These are phyloP conservation scores for Lolium perenne DNA, from an alignment of 176 grass and related monocot genomes.

Conservation along the genomic window DNA sequence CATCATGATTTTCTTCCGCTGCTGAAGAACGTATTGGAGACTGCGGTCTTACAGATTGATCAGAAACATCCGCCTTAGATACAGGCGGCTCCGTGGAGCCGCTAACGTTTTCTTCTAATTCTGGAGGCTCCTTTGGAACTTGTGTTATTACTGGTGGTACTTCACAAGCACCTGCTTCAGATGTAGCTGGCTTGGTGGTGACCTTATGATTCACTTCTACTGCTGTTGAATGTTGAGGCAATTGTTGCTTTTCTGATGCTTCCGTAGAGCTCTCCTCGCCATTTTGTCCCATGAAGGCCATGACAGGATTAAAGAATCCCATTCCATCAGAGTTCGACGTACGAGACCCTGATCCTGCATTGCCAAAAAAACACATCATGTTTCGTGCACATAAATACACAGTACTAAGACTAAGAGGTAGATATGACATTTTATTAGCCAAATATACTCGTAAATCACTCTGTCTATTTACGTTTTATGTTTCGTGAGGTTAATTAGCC, in stretches of 20 bases:
- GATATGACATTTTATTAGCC: neutral
- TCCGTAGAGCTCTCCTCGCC: constrained; percentile 60
- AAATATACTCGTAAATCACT: neutral
- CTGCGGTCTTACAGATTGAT: constrained; percentile 31
- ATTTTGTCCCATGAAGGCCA: constrained; percentile 90
- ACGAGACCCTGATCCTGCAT: constrained; percentile 57
- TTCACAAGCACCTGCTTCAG: constrained; percentile 57
- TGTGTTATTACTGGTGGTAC: constrained; percentile 35
- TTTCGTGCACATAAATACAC: constrained; percentile 2
- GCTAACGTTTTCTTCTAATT: constrained; percentile 36
- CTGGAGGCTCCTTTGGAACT: constrained; percentile 50
- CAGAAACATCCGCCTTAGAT: constrained; percentile 36
- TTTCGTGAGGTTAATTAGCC: neutral
- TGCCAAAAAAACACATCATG: neutral
- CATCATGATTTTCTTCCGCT: constrained; percentile 38
- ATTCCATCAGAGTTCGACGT: constrained; percentile 58
- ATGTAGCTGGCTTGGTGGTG: constrained; percentile 40
- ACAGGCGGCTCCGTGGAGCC: constrained; percentile 32
- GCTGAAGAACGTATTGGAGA: constrained; percentile 32
- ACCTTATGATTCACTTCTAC: constrained; percentile 52
- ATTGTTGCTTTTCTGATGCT: constrained; percentile 43
- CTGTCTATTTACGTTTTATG: neutral
- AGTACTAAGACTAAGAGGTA: too few relatives aligned
- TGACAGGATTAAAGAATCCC: constrained; percentile 81
- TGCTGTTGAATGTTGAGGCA: constrained; percentile 39